phyloP scores from a whole-genome alignment of 2,329 filamentous ascomycete species.

The Triangularia verruculosa region DNA sequence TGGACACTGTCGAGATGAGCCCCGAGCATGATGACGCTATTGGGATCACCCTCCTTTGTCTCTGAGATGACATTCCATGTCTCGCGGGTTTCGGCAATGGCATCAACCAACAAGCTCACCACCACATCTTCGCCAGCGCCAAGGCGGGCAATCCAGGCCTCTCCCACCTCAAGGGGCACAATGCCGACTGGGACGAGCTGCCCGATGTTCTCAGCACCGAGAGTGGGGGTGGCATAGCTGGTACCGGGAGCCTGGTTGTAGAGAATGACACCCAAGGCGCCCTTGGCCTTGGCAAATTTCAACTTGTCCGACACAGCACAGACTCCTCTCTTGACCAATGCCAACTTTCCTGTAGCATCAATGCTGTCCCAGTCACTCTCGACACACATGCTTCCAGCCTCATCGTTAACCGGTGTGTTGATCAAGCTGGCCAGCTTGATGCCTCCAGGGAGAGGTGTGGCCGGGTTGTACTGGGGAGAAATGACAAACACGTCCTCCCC shows the following conservation, averaged over 20 bases:
- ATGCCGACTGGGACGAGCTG: conserved; percentile 28
- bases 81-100: conserved; percentile 37
- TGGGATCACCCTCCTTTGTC: conserved; percentile 42
- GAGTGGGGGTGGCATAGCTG: conserved; percentile 43
- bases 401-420: conserved; percentile 36
- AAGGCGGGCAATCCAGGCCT: conserved; percentile 32
- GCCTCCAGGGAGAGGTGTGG: conserved; percentile 38
- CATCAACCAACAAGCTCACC: conserved; percentile 37
- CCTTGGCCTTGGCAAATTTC: conserved; percentile 41
- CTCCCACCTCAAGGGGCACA: conserved; percentile 29
- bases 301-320: conserved; percentile 45
- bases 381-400: conserved; percentile 40
- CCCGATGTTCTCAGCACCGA: conserved; percentile 38
- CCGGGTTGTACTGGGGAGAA: conserved; percentile 45
- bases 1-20: conserved; percentile 45
- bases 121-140: conserved; percentile 32
- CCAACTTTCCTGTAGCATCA: conserved; percentile 43
- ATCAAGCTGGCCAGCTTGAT: conserved; percentile 36
- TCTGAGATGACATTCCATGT: conserved; percentile 47
- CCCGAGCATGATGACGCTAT: conserved; percentile 42
- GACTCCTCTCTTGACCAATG: conserved; percentile 43
- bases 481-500: conserved; percentile 43
- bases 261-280: conserved; percentile 49
- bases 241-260: conserved; percentile 57
- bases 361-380: conserved; percentile 44